These are phyloP conservation scores for Nephelium lappaceum DNA, from an alignment of 345 rosid species.

Conservation along the genomic window DNA sequence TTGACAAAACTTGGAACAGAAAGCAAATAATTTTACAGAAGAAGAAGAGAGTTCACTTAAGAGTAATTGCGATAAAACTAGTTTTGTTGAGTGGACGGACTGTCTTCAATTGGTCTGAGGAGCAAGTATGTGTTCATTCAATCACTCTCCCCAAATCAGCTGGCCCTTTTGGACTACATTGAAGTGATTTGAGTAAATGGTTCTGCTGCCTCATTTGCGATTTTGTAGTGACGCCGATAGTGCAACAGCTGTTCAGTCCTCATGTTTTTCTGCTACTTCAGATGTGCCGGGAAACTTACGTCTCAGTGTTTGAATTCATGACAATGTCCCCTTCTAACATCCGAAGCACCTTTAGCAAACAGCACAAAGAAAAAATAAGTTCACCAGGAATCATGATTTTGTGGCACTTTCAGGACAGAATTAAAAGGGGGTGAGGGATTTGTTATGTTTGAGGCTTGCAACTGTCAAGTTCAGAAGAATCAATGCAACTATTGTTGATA, in stretches of 20 bases:
- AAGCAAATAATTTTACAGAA: not conserved
- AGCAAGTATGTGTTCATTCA: not conserved
- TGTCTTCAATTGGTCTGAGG: not conserved
- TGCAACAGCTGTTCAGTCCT: not conserved
- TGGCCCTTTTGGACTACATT: not conserved
- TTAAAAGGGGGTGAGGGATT: not conserved
- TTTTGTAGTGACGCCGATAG: not conserved
- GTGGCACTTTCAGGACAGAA: not conserved
- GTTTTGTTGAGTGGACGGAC: not conserved
- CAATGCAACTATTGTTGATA: not conserved
- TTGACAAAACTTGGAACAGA: not conserved
- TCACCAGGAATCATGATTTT: not conserved
- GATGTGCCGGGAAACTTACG: constrained; percentile 8
- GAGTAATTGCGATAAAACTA: not conserved
- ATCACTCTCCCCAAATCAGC: not conserved
- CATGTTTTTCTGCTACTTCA: not conserved
- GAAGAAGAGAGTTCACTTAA: not conserved
- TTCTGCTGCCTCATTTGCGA: not conserved
- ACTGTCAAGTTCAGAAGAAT: too few relatives aligned
- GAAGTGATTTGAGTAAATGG: not conserved
- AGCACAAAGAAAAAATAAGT: constrained; percentile 8
- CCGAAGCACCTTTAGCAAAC: constrained; percentile 68
- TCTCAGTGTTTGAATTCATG: constrained; percentile 33
- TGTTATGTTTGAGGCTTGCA: not conserved
- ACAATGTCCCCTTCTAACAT: constrained; percentile 72